Evolutionary conservation across 805 yeast genomes (phyloP), one percentile per base, ranked within the genome.

Genomic region (Candida silvicultrix): DNA sequence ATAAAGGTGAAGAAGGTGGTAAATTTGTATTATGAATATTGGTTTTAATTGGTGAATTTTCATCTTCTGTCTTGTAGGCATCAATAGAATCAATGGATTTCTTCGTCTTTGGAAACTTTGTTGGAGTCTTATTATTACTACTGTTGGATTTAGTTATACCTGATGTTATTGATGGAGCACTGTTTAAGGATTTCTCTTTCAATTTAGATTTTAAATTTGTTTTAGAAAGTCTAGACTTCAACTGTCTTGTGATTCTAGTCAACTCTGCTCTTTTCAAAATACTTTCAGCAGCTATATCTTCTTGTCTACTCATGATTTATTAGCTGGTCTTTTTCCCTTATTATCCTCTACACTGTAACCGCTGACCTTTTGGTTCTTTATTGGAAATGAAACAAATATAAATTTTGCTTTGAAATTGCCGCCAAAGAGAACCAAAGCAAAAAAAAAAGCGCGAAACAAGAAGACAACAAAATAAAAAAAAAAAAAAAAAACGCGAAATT

Each of bases 221-320:
- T 52, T 65, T 69, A 23, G 68, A 65, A 18, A 72, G 55, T 49
- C 70, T 66, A 8, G 67, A 59, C 52, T 70, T 71, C 21, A 72
- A 53, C 49, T 70, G 75, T 47, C 75, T 58, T 2, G 77, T 69
- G 44, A 72, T 66, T 46, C 74, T 63, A 5, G 76, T 73, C 7
- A 72, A 61, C 49, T 72, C 75, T 4, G 73, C 77, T 43, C 75
- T 60, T 49, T 71, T 71, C 38, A 72, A 58, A 40, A 72, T 70
- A 49, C 66, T 68, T 46, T 70, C 71, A 21, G 75, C 74, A 15
- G 71, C 71, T 18, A 62, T 55, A 44, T 71, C 72, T 47, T 72
- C 76, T 34, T 38, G 29, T 45, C 48, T n/a, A 38, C 40, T 19
- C 49, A 16, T 31, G 29, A 9, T 23, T 9, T 16, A 12, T 18